Evolutionary conservation across 2,329 filamentous ascomycete genomes (phyloP), one percentile per base, ranked within the genome.

Genomic region (Lizonia empirigonia): DNA sequence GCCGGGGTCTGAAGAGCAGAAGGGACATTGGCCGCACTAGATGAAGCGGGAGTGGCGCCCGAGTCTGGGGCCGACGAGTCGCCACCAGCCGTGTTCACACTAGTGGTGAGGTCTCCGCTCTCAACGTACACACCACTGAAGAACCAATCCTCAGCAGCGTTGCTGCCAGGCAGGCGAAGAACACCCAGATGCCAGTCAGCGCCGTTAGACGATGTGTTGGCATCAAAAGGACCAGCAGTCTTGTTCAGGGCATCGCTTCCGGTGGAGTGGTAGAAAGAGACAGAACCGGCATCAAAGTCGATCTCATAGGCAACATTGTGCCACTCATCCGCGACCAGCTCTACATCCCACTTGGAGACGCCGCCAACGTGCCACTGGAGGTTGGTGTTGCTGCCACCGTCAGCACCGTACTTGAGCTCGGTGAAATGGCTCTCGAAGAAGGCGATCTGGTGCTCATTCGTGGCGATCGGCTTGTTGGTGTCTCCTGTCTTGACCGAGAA

Each of bases 281-380:
- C 85, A 2, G 79, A 84, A 56, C 79, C 75, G 23, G 76, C 80
- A 26, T 73, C 73, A 62, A 90, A 91, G 75, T 90, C 78, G 53
- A 89, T 88, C 67, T 85, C 86, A 65, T 89, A 90, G 38, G 87
- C 87, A 62, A 89, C 79, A 69, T 91, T 91, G 72, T 90, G 87
- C 87, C 87, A 90, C 13, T 85, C 81, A 34, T 80, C 83, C 1
- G 86, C 78, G 36, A 78, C 78, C 68, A 86, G 85, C 55, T 82
- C 77, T 2, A 79, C 78, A 56, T 80, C 82, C 86, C 86, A 90
- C 61, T 88, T 75, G 24, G 79, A 80, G 58, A 79, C 74, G 18
- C 84, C 80, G 51, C 78, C 78, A 6, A 85, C 83, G 68, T 83
- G 81, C 85, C 86, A 90, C 58, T 84, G 81, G 48, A 90, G 78